Evolutionary conservation across 306 rosid species (phyloP).

Genomic region (Gastrolobium villosum): DNA sequence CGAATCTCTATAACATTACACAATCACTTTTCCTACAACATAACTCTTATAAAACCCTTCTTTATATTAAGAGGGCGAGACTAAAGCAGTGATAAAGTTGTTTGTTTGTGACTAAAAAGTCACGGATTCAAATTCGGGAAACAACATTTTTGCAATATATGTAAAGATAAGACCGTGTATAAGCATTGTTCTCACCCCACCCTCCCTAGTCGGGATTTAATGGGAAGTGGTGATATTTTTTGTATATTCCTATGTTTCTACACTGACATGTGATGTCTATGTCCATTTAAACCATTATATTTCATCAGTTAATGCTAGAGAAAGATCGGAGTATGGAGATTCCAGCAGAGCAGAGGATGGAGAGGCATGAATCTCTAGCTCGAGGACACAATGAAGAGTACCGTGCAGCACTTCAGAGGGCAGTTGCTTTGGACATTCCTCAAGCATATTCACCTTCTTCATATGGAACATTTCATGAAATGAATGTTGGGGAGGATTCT

Average conservation of each 20-base stretch:
- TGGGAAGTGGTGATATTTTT: neutral
- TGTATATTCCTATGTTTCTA: constrained; percentile 11
- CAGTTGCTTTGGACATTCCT: constrained; percentile 81
- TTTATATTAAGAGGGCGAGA: too few relatives aligned
- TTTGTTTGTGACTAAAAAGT: too few relatives aligned
- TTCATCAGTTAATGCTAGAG: constrained; percentile 76
- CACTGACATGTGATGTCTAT: neutral
- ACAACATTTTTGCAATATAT: too few relatives aligned
- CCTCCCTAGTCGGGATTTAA: too few relatives aligned
- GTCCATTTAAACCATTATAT: constrained; percentile 22
- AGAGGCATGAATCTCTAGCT: constrained; percentile 63
- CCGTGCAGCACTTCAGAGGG: constrained; percentile 81
- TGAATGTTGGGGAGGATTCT: constrained; percentile 70
- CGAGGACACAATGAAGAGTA: constrained; percentile 79
- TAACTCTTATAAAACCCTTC: too few relatives aligned
- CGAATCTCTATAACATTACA: too few relatives aligned
- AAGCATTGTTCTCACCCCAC: too few relatives aligned
- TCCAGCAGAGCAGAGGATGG: constrained; percentile 83
- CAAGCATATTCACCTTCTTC: constrained; percentile 67
- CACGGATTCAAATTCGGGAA: too few relatives aligned
- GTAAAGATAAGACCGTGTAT: too few relatives aligned
- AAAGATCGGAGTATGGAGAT: constrained; percentile 67
- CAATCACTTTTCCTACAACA: too few relatives aligned
- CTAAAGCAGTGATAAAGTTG: too few relatives aligned
- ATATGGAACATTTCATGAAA: constrained; percentile 84